These are phyloP conservation scores for Inga leiocalycina DNA, from an alignment of 306 rosid species.

Conservation along the genomic window DNA sequence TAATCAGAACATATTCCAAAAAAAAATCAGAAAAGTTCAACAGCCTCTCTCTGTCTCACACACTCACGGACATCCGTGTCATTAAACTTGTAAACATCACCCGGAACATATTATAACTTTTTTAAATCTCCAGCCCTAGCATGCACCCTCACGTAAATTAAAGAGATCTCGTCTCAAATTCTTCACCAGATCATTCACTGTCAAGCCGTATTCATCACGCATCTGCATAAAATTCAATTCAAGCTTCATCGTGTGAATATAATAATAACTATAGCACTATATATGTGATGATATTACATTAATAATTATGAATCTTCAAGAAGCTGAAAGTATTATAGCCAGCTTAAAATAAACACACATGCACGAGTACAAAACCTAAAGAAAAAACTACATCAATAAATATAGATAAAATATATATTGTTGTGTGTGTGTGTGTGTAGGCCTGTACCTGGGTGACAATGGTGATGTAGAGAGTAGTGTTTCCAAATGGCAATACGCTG, in stretches of 20 bases:
- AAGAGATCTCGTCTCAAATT: neutral
- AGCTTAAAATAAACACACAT: neutral
- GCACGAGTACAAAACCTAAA: neutral
- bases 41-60: neutral
- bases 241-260: neutral
- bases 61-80: no score
- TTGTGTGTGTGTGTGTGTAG: no score
- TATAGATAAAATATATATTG: neutral
- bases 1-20: no score
- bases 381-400: no score
- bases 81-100: no score
- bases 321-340: neutral
- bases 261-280: neutral
- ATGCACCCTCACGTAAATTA: neutral
- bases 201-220: neutral
- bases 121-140: neutral
- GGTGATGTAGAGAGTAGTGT: constrained; percentile 14
- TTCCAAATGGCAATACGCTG: constrained; percentile 12
- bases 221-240: neutral
- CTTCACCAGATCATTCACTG: neutral
- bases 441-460: constrained; percentile 24
- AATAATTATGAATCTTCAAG: neutral
- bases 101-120: no score
- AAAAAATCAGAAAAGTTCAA: neutral
- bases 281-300: no score